These are phyloP conservation scores for Xylaria sp. DNA, from an alignment of 2,329 filamentous ascomycete genomes.

Conservation along the genomic window DNA sequence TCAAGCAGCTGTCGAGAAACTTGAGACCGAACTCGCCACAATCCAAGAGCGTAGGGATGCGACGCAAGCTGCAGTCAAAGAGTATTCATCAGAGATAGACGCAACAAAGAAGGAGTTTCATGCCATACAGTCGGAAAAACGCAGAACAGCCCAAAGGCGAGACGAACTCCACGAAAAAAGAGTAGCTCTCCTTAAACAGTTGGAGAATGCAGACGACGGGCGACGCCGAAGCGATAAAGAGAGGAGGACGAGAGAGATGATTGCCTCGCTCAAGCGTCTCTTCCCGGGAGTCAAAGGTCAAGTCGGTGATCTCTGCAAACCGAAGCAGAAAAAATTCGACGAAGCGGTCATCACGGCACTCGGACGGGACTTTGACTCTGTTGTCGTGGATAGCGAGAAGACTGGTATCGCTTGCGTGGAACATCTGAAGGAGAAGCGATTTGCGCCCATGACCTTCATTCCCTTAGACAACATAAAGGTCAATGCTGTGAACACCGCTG, in stretches of 20 bases:
- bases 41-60: slow-evolving; percentile 75
- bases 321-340: slow-evolving; percentile 96
- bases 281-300: slow-evolving; percentile 92
- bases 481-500: slow-evolving; percentile 85
- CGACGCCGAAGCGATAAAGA: slow-evolving; percentile 88
- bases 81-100: slow-evolving; percentile 81
- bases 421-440: slow-evolving; percentile 89
- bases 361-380: slow-evolving; percentile 91
- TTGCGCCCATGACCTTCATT: slow-evolving; percentile 90
- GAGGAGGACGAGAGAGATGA: slow-evolving; percentile 79
- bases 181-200: slow-evolving; percentile 79
- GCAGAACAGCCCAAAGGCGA: slow-evolving; percentile 80
- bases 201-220: slow-evolving; percentile 87
- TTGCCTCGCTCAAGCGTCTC: slow-evolving; percentile 86
- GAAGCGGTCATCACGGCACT: slow-evolving; percentile 93
- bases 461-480: slow-evolving; percentile 98
- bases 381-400: slow-evolving; percentile 95
- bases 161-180: slow-evolving; percentile 95
- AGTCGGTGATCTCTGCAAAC: slow-evolving; percentile 90
- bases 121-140: slow-evolving; percentile 81
- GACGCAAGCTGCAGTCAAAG: slow-evolving; percentile 70
- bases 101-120: slow-evolving; percentile 92
- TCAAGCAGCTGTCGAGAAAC: slow-evolving; percentile 76
- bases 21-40: slow-evolving; percentile 75
- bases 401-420: slow-evolving; percentile 93